phyloP scores from a whole-genome alignment of 768 basidiomycete genomes.

The Kwoniella sp. region DNA sequence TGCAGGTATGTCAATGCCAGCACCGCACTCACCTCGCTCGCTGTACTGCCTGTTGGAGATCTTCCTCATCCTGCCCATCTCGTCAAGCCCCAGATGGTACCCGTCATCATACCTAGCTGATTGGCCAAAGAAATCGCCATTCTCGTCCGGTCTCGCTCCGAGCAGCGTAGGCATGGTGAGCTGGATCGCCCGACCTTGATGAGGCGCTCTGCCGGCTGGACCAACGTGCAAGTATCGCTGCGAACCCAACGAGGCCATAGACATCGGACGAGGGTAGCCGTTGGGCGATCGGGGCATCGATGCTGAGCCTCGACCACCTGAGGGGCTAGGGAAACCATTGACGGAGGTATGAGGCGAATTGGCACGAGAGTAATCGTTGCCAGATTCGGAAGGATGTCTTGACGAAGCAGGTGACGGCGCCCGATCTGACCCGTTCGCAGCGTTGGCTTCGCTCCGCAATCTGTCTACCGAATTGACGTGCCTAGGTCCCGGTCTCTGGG shows the following conservation, averaged over 20 bases:
- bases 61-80: slow-evolving; percentile 47
- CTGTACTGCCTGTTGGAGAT: slow-evolving; percentile 22
- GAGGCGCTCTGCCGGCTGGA: slow-evolving; percentile 38
- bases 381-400: slow-evolving; percentile 22
- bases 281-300: slow-evolving; percentile 13
- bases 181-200: slow-evolving; percentile 43
- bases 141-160: slow-evolving; percentile 29
- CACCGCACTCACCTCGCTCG: slow-evolving; percentile 16
- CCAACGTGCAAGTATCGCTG: slow-evolving; percentile 34
- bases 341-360: slow-evolving; percentile 28
- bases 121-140: slow-evolving; percentile 32
- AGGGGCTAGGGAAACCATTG: slow-evolving; percentile 21
- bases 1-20: background rate
- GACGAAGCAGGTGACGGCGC: slow-evolving; percentile 30
- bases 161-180: slow-evolving; percentile 37
- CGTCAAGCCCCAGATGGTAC: slow-evolving; percentile 16
- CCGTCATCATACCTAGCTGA: slow-evolving; percentile 6
- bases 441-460: slow-evolving; percentile 26
- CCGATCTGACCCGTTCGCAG: slow-evolving; percentile 18
- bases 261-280: slow-evolving; percentile 29
- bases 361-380: slow-evolving; percentile 19
- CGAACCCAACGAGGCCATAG: slow-evolving; percentile 34
- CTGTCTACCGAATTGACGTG: slow-evolving; percentile 36
- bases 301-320: slow-evolving; percentile 8
- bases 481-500: slow-evolving; percentile 10